Evolutionary conservation across 768 basidiomycete species (phyloP).

Genomic region (Agrocybe chaxingu): DNA sequence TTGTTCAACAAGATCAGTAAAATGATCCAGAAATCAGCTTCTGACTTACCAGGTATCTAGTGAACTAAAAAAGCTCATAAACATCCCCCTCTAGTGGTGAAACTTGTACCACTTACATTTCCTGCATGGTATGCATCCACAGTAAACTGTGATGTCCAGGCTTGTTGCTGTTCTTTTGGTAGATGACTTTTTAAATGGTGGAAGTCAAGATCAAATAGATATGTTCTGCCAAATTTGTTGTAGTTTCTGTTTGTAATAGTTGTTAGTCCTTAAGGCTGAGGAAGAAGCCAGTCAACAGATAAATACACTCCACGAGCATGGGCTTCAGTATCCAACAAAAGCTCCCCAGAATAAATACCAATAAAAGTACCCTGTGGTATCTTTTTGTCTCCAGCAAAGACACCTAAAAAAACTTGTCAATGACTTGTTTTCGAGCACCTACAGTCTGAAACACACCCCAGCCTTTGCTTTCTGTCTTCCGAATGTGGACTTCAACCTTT

Average conservation of each 20-base stretch:
- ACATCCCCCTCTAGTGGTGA: background rate
- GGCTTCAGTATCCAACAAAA: constrained; percentile 65
- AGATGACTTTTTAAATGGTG: constrained; percentile 48
- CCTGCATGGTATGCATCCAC: constrained; percentile 90
- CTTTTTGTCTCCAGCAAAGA: constrained; percentile 62
- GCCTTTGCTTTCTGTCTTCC: constrained; percentile 73
- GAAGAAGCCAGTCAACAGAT: background rate
- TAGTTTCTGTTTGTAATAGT: constrained; percentile 49
- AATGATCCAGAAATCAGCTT: background rate
- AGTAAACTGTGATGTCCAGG: constrained; percentile 45
- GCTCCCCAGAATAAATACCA: constrained; percentile 84
- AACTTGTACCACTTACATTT: constrained; percentile 51
- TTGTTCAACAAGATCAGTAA: background rate
- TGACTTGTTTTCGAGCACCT: background rate
- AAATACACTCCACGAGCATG: constrained; percentile 65
- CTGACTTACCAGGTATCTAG: constrained; percentile 74
- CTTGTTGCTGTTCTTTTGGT: constrained; percentile 14
- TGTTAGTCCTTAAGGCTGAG: constrained; percentile 1
- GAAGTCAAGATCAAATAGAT: constrained; percentile 82
- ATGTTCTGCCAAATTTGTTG: constrained; percentile 70
- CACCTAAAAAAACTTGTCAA: constrained; percentile 39
- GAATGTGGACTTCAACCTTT: constrained; percentile 56
- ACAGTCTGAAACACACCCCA: constrained; percentile 59
- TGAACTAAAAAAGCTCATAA: constrained; percentile 54
- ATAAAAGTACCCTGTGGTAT: constrained; percentile 72